Base-by-base conservation (phyloP, 1,139 yeast species). In the Wickerhamomyces sp. region DNA sequence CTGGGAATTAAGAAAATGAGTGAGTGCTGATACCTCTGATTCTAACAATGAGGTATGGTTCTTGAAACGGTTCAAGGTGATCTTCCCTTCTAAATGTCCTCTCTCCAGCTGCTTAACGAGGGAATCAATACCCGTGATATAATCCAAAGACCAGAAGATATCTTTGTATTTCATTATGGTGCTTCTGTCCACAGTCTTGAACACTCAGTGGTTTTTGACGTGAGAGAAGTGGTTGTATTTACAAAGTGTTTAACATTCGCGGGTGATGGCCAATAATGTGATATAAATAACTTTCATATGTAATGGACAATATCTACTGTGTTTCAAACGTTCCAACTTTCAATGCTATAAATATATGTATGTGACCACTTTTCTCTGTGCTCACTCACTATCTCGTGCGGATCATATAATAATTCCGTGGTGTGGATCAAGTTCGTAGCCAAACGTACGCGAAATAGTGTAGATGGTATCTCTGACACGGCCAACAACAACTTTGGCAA, bases 401-500 rank as follows among this genome's bases (percentile, higher is more conserved):
- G 25, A 21, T 19, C 26, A 49, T 40, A 53, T 45, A 29, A 77
- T 65, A 45, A 74, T 63, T 12, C 80, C 82, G 53, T 71, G 73
- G 41, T 72, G 67, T 31, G 80, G 80, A 54, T 79, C 85, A 48
- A 78, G 64, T 47, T 81, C 87, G 51, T 74, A 73, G 3, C 92
- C 92, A 37, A 82, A 65, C 24, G 67, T 60, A 41, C 80, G 65
- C 24, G 78, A 67, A 1, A 72, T 52, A 4, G 70, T 54, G 49
- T 74, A 77, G 17, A 82, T 55, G 35, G 64, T 58, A 42, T 72
- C 78, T 55, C 86, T 72, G 6, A 74, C 49, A 22, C 63, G 58
- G 16, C 76, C 79, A 26, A 84, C 81, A 17, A 76, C 74, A 14
- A 77, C 80, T 56, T 85, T 83, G 26, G 88, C 83, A 45, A 81